Base-by-base conservation (phyloP, 2,329 filamentous ascomycete genomes). In the Neonectria magnoliae region DNA sequence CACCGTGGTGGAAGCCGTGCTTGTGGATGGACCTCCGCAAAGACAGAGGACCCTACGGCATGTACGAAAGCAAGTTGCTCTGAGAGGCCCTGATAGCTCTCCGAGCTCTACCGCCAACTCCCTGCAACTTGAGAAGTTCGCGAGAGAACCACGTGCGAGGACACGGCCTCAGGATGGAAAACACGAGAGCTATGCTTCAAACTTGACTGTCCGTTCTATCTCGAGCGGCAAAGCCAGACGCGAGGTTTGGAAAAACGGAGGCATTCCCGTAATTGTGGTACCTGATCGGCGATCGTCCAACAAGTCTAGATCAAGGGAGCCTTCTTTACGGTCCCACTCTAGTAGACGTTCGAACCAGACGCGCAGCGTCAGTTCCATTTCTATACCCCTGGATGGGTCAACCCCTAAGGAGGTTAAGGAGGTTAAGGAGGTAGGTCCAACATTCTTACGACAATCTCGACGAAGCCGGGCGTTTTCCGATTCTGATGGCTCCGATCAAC, bases 201-300 rank as follows among this genome's bases (percentile, higher is more conserved):
- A 77, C 41, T 76, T 77, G 4, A 86, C 86, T 0, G 68, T 76
- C 25, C 85, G 80, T 65, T 87, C 86, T 6, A 78, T 84, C 4
- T 82, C 84, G 1, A 89, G 85, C 67, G 80, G 80, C 8, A 87
- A 82, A 69, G 86, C 86, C 4, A 81, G 88, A n/a, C 83, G 84
- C 16, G 86, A 89, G 33, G 79, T 90, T 3, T 83, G 85, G 80
- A 89, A 85, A 68, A 85, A 77, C 57, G 88, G 88, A 8, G 87
- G 81, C 2, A 88, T 91, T 10, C 88, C 88, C 2, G 88, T 91
- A 8, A 82, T 90, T 7, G 81, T 91, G 20, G 84, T 91, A 55
- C 88, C 88, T 7, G 84, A 87, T 60, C 85, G 88, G 16, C 80
- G 77, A 16, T 86, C 87, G 7, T 89, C 87, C 4, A 77, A 82